A percentile compares a stretch with the other conserved stretches of the same genome.
Conservation (phyloP, 1,284 basidiomycete genomes). For the Thelephora terrestris region DNA sequence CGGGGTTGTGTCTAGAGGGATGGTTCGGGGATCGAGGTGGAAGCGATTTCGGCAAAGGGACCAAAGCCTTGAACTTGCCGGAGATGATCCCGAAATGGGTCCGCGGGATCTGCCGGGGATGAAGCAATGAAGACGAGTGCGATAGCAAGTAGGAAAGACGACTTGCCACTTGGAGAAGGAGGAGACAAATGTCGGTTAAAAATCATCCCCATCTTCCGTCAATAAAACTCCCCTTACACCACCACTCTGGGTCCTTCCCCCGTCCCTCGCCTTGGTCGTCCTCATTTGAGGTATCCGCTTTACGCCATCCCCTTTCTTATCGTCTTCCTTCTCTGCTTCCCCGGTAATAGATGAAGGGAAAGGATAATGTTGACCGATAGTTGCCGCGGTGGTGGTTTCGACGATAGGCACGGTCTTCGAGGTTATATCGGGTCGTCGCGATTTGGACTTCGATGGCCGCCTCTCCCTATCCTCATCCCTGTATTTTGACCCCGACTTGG, state of each 20-base stretch:
- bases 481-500: constrained; percentile 20
- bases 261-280: constrained; percentile 59
- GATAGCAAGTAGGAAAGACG: not conserved
- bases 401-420: constrained; percentile 10
- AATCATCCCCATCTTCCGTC: constrained; percentile 25
- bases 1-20: too few relatives aligned
- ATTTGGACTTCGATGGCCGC: constrained; percentile 18
- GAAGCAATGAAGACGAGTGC: too few relatives aligned
- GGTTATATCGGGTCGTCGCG: not conserved
- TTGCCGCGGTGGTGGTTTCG: constrained; percentile 14
- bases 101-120: too few relatives aligned
- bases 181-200: constrained; percentile 10
- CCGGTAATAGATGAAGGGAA: constrained; percentile 45
- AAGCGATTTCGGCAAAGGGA: too few relatives aligned
- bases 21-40: too few relatives aligned
- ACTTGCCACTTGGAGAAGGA: not conserved
- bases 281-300: constrained; percentile 43
- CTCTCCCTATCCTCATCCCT: constrained; percentile 12
- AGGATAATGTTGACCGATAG: constrained; percentile 34
- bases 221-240: constrained; percentile 59
- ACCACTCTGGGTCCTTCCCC: constrained; percentile 72
- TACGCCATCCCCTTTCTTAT: constrained; percentile 14
- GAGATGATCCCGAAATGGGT: too few relatives aligned
- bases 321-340: constrained; percentile 25
- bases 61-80: too few relatives aligned